These are phyloP conservation scores for Paraurostyla sp. DNA, from an alignment of 73 alveolate species.

Conservation along the genomic window DNA sequence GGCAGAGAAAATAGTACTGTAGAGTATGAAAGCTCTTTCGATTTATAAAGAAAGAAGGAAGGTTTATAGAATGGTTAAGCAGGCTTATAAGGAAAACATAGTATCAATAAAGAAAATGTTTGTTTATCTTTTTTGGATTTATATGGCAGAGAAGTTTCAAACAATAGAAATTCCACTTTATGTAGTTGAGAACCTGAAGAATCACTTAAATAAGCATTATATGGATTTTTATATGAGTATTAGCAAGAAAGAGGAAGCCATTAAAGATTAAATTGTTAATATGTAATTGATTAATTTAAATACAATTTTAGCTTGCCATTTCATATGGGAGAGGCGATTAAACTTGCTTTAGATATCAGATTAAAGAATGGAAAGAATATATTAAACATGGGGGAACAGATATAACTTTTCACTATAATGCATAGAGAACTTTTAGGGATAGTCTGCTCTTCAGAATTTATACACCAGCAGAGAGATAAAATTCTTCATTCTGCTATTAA, in stretches of 20 bases:
- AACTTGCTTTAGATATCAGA: slow-evolving; percentile 9
- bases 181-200: background rate
- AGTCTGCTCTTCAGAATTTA: background rate
- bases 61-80: background rate
- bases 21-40: background rate
- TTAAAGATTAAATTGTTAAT: background rate
- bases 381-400: slow-evolving; percentile 18
- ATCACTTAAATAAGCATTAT: slow-evolving; percentile 9
- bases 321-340: slow-evolving; percentile 39
- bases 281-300: background rate
- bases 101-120: background rate
- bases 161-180: background rate
- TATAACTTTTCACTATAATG: background rate
- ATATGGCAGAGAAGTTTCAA: slow-evolving; percentile 26
- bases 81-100: background rate
- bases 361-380: slow-evolving; percentile 31
- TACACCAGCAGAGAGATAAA: slow-evolving; percentile 1
- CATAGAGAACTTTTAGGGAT: slow-evolving; percentile 22
- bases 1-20: background rate
- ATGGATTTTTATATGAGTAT: slow-evolving; percentile 24
- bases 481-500: background rate
- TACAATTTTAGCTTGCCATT: background rate
- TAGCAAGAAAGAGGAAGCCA: background rate
- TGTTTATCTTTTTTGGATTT: slow-evolving; percentile 19
- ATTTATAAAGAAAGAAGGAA: background rate